Base-by-base conservation (phyloP, 169 alveolate genomes). In the Cryptosporidium bovis region DNA sequence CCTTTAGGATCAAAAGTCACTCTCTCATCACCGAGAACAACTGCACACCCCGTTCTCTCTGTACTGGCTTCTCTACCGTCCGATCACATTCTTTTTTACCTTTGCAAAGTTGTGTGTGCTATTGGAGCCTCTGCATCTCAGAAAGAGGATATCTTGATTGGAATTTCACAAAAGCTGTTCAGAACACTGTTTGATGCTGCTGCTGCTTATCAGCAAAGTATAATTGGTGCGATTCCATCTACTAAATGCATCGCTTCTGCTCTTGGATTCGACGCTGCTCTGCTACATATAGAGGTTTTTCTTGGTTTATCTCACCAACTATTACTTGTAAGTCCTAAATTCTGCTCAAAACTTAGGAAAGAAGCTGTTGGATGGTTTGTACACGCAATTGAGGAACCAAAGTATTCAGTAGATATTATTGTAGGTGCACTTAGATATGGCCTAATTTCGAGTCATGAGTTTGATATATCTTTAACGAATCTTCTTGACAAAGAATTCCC, bases 171-270 rank as follows among this genome's bases (percentile, higher is more conserved):
- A 34, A 77, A 77, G 51, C 29, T 77, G 51, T 60, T 58, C 24
- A 77, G 64, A 46, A 77, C 87, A 2, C 64, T 77, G 7, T 77
- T 77, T 46, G 87, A 77, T 60, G 87, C 87, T 3, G 87, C 77
- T 1, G 87, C 87, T 15, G 87, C 87, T 13, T 77, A 46, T 77
- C 87, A 77, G n/a, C 87, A 77, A 33, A 77, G 87, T 77, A 77
- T 62, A 40, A 77, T 71, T 0, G 77, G 87, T 20, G 27, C 64
- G 56, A 46, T 77, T 24, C 87, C 69, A 13, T 77, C 87, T 0
- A 62, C 60, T 44, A 56, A 71, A 4, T 77, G 71, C 27, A 77
- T 77, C n/a, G 71, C 87, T 2, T 56, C 87, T 44, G 58, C 87
- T n/a, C 51, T 77, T 18, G 87, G 87, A 12, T 77, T 56, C n/a